These are phyloP conservation scores for Petunia hybrid DNA, from an alignment of 305 asterid species.

Conservation along the genomic window DNA sequence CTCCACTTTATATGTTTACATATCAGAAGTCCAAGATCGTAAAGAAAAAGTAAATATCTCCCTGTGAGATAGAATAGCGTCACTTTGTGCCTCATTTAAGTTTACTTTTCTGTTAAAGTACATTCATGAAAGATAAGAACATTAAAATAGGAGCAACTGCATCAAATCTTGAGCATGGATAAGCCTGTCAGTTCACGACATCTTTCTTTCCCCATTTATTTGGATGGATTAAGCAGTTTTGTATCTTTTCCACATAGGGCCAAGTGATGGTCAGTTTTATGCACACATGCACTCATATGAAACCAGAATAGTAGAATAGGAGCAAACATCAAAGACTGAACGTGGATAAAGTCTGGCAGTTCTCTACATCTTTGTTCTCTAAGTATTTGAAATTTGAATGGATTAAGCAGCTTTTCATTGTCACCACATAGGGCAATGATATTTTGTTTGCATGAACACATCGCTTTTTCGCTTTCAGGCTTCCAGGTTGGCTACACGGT, in stretches of 20 bases:
- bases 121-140: neutral
- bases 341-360: too few species aligned
- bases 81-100: neutral
- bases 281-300: too few species aligned
- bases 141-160: neutral
- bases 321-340: too few species aligned
- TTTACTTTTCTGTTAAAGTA: neutral
- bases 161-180: slow-evolving; percentile 13
- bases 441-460: slow-evolving; percentile 18
- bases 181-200: neutral
- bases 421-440: neutral
- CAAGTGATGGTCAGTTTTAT: neutral
- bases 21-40: neutral
- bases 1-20: neutral
- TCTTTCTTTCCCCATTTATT: neutral
- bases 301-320: too few species aligned
- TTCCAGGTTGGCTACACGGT: slow-evolving; percentile 94
- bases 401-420: slow-evolving; percentile 7
- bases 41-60: neutral
- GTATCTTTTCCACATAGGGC: neutral
- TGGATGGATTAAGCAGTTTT: slow-evolving; percentile 22
- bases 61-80: neutral
- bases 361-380: too few species aligned
- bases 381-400: neutral
- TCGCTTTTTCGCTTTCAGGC: slow-evolving; percentile 54